A percentile compares a stretch with the other conserved stretches of the same genome.
Conservation (phyloP, 208 protist genomes). For the Leishmania arabica region DNA sequence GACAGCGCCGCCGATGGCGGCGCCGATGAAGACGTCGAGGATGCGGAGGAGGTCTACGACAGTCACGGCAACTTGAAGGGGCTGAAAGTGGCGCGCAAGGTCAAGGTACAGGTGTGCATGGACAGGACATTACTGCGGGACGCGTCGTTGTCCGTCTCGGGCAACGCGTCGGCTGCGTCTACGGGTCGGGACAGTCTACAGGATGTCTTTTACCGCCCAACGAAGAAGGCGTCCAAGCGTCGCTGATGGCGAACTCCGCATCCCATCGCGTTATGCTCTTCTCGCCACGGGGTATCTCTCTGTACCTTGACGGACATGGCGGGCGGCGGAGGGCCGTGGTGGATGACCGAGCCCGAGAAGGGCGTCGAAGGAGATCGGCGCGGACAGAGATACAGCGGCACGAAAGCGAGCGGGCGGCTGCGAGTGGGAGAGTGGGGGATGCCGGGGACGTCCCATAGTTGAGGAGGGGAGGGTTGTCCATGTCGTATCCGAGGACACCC, state of each 20-base stretch:
- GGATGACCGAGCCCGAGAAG: not conserved
- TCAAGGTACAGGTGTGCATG: slow-evolving; percentile 46
- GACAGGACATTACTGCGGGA: slow-evolving; percentile 81
- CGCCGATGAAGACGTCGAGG: slow-evolving; percentile 40
- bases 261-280: not conserved
- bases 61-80: slow-evolving; percentile 71
- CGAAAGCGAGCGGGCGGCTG: not conserved
- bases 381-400: not conserved
- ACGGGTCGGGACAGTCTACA: slow-evolving; percentile 44
- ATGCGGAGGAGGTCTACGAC: slow-evolving; percentile 65
- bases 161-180: slow-evolving; percentile 28
- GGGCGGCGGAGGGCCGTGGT: not conserved
- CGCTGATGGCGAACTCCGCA: slow-evolving; percentile 19
- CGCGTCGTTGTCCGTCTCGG: slow-evolving; percentile 49
- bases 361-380: not conserved
- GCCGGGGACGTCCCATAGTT: not conserved
- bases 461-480: no score
- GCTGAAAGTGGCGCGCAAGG: slow-evolving; percentile 66
- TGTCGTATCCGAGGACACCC: not conserved
- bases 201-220: slow-evolving; percentile 75
- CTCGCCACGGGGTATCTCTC: not conserved
- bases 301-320: not conserved
- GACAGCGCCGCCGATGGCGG: slow-evolving; percentile 29
- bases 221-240: slow-evolving; percentile 44
- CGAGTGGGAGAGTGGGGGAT: not conserved